These are phyloP conservation scores for Lasiodiplodia hormozganensis DNA, from an alignment of 2,329 filamentous ascomycete genomes.

Conservation along the genomic window DNA sequence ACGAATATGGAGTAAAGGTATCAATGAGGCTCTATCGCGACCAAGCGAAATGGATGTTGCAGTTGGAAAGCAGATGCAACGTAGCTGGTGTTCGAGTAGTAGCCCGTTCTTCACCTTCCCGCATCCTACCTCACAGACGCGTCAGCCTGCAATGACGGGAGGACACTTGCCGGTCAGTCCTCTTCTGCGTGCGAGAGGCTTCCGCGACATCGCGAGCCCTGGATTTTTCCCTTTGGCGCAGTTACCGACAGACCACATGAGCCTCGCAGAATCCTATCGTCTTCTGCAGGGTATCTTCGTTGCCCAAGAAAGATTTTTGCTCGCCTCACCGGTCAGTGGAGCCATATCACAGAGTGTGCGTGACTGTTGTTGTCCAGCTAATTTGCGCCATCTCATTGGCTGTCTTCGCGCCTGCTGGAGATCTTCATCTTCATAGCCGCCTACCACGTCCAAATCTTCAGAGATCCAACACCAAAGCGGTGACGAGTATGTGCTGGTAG, in stretches of 20 bases:
- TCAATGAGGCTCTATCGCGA: background rate
- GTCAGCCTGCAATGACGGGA: background rate
- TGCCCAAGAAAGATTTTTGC: background rate
- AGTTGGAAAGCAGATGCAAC: background rate
- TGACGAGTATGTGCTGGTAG: background rate
- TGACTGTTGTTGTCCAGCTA: background rate
- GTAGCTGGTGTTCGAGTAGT: background rate
- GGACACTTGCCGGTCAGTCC: background rate
- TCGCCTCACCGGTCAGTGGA: constrained; percentile 10
- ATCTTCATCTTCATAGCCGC: constrained; percentile 23
- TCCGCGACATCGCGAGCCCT: background rate
- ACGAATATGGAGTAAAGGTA: background rate
- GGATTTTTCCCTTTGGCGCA: background rate
- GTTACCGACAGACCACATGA: background rate
- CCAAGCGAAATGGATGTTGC: background rate
- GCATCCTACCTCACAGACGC: background rate
- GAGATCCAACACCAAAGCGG: background rate
- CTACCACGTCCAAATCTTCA: background rate
- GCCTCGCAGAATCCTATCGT: background rate
- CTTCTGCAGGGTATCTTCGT: background rate
- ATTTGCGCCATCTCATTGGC: constrained; percentile 9
- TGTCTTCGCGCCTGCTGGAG: constrained; percentile 19
- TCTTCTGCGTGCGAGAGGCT: background rate
- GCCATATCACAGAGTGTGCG: constrained; percentile 21
- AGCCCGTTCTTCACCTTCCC: background rate